These are phyloP conservation scores for Aspergillus uvarum DNA, from an alignment of 2,329 filamentous ascomycete genomes.

Conservation along the genomic window DNA sequence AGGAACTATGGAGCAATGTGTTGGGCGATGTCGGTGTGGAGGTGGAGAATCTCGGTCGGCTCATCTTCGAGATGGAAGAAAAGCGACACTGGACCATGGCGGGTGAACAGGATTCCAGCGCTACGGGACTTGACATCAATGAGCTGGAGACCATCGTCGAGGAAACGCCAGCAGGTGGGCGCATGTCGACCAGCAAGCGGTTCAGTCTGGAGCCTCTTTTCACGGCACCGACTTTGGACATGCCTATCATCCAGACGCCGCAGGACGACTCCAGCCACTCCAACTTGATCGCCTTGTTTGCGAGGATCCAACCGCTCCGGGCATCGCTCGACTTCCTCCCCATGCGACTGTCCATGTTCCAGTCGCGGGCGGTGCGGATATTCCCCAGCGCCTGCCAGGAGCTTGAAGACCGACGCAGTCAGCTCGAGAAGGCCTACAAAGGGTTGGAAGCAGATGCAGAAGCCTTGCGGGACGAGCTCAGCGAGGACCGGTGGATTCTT, in stretches of 20 bases:
- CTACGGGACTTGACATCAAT: constrained; percentile 68
- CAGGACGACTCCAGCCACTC: constrained; percentile 87
- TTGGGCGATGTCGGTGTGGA: constrained; percentile 91
- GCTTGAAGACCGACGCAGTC: constrained; percentile 70
- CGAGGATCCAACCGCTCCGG: constrained; percentile 88
- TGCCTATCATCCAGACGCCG: constrained; percentile 47
- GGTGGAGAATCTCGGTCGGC: constrained; percentile 71
- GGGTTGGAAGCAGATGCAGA: constrained; percentile 89
- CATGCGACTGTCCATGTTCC: constrained; percentile 88
- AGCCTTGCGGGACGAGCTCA: constrained; percentile 81
- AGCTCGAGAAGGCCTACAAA: constrained; percentile 81
- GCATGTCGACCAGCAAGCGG: constrained; percentile 59
- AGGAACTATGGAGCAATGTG: constrained; percentile 92
- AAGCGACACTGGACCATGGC: constrained; percentile 76
- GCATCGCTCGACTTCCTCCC: constrained; percentile 94
- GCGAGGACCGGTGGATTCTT: constrained; percentile 92
- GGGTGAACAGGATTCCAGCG: constrained; percentile 56
- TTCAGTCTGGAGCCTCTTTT: constrained; percentile 66
- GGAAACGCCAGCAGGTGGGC: constrained; percentile 65
- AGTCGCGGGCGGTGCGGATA: constrained; percentile 69
- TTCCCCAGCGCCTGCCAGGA: constrained; percentile 93
- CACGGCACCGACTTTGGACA: constrained; percentile 46
- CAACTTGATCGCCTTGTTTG: constrained; percentile 83
- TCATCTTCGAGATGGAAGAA: constrained; percentile 98
- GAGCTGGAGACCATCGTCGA: constrained; percentile 93